Evolutionary conservation across 169 alveolate species (phyloP).

Genomic region (Cryptosporidium viatorum): DNA sequence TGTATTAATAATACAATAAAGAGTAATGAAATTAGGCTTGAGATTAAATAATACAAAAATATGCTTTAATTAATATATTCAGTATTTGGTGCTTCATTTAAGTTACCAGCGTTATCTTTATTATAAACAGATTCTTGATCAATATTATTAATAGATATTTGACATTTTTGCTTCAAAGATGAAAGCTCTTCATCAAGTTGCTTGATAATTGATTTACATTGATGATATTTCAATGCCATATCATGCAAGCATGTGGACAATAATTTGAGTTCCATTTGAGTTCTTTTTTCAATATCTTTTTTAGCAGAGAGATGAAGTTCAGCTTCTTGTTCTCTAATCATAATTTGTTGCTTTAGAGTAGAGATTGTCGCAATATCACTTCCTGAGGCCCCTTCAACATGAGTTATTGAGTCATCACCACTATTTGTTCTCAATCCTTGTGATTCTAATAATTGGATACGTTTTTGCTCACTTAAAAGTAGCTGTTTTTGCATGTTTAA

Average conservation of each 20-base stretch:
- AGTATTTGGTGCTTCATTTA: background rate
- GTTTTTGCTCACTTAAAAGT: constrained; percentile 59
- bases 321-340: constrained; percentile 73
- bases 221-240: constrained; percentile 72
- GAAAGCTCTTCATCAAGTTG: constrained; percentile 71
- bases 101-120: background rate
- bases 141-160: constrained; percentile 42
- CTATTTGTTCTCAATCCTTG: background rate
- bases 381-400: background rate
- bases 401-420: background rate
- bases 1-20: background rate
- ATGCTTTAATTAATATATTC: background rate
- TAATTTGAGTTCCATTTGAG: constrained; percentile 55
- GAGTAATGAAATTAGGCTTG: background rate
- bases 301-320: constrained; percentile 62
- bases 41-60: background rate
- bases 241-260: constrained; percentile 74
- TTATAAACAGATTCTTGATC: background rate
- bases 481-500: constrained; percentile 57
- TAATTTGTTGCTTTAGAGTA: constrained; percentile 61
- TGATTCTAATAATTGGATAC: constrained; percentile 67
- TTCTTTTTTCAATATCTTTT: constrained; percentile 55
- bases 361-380: constrained; percentile 13
- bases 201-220: constrained; percentile 62
- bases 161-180: constrained; percentile 64